Base-by-base conservation (phyloP, 768 basidiomycete genomes). In the Tulasnella sp. region DNA sequence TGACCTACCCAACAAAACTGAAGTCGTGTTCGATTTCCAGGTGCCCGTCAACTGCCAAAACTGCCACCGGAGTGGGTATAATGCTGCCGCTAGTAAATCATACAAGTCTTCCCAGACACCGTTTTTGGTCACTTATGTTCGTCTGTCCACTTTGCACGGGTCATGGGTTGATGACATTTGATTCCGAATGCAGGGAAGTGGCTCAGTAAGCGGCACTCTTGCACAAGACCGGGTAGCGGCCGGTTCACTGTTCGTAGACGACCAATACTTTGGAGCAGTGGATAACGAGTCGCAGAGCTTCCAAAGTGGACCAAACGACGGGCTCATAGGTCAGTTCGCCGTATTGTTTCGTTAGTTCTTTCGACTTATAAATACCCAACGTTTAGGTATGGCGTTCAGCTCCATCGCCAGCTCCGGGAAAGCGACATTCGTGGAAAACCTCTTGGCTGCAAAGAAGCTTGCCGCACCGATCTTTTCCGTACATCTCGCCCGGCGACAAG, bases 371-470 rank as follows among this genome's bases (percentile, higher is more conserved):
- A 7, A 11, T 27, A 23, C 7, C 4, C 15, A 2, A 3, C 17
- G 11, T 8, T 23, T 43, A 43, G 83, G 82, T 23, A 67, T 84
- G 64, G 82, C 78, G 9, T 85, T 84, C 62, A 68, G 77, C 34
- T 69, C 74, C 39, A 81, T 84, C 54, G 67, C 81, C 9, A 67
- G 63, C 43, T 73, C 71, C 0, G 64, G 63, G 11, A 60, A 72
- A 50, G 72, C 75, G 6, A 83, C 83, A 0, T 77, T 83, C 62
- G 80, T 83, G 60, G 84, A 85, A 66, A 82, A 77, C 61, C 65
- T 84, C 36, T 73, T 84, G 15, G 61, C 64, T 12, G 61, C 67
- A 61, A 67, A 68, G 43, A 68, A 69, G 60, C 57, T 83, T 25
- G 64, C 67, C 3, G 67, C 71, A 0, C 75, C 77, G 11, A 62